phyloP scores from a whole-genome alignment of 2,329 filamentous ascomycete genomes.

The Tetracladium maxilliforme region DNA sequence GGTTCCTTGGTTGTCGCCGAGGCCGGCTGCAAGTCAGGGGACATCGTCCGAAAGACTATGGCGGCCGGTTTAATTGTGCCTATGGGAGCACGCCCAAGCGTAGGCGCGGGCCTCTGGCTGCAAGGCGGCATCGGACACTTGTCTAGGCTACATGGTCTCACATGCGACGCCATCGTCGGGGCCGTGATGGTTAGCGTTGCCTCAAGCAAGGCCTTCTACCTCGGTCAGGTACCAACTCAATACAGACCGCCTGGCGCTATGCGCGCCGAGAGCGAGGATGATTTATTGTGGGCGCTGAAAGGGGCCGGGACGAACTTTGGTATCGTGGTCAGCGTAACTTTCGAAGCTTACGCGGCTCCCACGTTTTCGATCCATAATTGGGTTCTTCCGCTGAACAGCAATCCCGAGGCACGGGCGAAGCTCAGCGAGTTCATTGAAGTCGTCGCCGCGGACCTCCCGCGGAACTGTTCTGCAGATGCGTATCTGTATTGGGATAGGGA shows the following conservation, averaged over 20 bases:
- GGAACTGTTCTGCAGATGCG: slow-evolving; percentile 31
- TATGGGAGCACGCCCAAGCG: slow-evolving; percentile 44
- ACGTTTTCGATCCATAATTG: no score
- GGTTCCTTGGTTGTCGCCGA: slow-evolving; percentile 29
- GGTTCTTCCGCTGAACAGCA: no score
- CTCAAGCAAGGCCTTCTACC: slow-evolving; percentile 27
- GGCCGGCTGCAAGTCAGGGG: slow-evolving; percentile 38
- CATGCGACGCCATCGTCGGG: slow-evolving; percentile 45
- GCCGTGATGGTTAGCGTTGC: slow-evolving; percentile 38
- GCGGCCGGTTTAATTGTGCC: slow-evolving; percentile 35
- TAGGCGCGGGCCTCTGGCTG: slow-evolving; percentile 47
- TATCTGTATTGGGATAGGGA: slow-evolving; percentile 36
- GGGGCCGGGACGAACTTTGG: no score
- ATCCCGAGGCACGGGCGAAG: no score
- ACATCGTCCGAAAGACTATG: slow-evolving; percentile 33
- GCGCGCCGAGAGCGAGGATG: no score
- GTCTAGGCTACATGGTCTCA: slow-evolving; percentile 39
- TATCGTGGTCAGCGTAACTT: no score
- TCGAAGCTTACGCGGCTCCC: no score
- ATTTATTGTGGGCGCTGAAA: no score
- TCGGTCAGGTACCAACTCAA: no score
- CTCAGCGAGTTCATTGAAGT: slow-evolving; percentile 23
- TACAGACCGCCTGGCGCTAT: no score
- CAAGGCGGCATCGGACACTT: slow-evolving; percentile 52
- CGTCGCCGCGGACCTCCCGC: slow-evolving; percentile 22